phyloP scores from a whole-genome alignment of 192 early-diverging fungal genomes.

The Dimargaris verticillata region DNA sequence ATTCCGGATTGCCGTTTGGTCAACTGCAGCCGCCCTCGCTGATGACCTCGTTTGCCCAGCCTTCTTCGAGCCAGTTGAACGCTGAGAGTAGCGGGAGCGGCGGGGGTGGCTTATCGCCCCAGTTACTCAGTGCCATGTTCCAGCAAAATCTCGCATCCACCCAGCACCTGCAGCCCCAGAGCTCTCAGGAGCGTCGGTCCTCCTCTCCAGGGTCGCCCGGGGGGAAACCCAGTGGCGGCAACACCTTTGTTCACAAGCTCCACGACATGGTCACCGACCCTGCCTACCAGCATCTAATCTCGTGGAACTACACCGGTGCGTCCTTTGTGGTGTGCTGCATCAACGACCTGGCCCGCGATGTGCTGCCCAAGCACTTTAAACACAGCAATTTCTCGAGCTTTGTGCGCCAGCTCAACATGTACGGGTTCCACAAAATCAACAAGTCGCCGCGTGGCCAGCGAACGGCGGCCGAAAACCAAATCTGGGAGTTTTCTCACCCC shows the following conservation, averaged over 20 bases:
- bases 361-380: constrained; percentile 84
- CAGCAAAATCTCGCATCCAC: not conserved
- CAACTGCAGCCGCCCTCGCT: not conserved
- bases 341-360: constrained; percentile 76
- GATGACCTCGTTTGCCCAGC: not conserved
- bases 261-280: constrained; percentile 70
- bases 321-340: constrained; percentile 85
- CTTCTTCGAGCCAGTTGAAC: not conserved
- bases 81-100: too few relatives aligned
- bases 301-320: constrained; percentile 73
- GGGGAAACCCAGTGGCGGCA: constrained; percentile 14
- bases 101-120: too few relatives aligned
- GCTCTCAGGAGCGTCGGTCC: not conserved
- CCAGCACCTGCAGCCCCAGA: constrained; percentile 9
- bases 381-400: constrained; percentile 86
- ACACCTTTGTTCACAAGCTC: constrained; percentile 48
- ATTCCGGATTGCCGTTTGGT: not conserved
- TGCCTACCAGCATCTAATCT: constrained; percentile 74
- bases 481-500: constrained; percentile 80
- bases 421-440: constrained; percentile 86
- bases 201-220: not conserved
- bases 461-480: constrained; percentile 74
- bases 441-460: constrained; percentile 72
- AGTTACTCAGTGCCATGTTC: not conserved
- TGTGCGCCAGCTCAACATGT: constrained; percentile 78